Evolutionary conservation across 2,329 filamentous ascomycete species (phyloP), one percentile per base, ranked within the genome.

Genomic region (Aspergillus quadricinctus): DNA sequence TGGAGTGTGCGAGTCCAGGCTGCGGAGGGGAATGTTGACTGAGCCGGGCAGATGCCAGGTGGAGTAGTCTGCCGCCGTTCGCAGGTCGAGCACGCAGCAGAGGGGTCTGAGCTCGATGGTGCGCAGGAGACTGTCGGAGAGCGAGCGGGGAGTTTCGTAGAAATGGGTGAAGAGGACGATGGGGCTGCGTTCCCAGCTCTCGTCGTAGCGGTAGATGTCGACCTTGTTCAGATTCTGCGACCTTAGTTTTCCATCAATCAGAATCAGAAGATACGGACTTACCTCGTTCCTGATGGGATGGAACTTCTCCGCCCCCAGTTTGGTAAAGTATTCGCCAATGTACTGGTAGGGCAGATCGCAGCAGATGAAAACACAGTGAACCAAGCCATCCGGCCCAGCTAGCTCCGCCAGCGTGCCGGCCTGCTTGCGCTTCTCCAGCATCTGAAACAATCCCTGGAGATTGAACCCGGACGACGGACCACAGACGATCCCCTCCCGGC

Each of bases 291-390:
- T 68, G 35, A 84, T 82, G 0, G 76, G 67, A 2, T 76, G 78
- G 63, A 85, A 85, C 49, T 79, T 68, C 1, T 72, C 70, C 1
- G 73, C 61, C 1, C 74, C 77, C 10, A 86, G 71, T 61, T 83
- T 84, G 27, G 80, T 75, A 61, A 85, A 86, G 63, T 86, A 86
- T 60, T 82, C 81, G 25, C 78, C 73, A 48, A 86, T 78, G 57
- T 86, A 86, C 64, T 86, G 83, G 60, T 87, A 86, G 0, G 84
- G 84, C 27, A 87, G 60, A 55, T 87, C 84, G 56, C 83, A 86
- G 69, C 83, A 87, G 3, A 86, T 67, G 66, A 87, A 87, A 0
- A 83, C 82, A 48, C 80, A 83, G 57, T 80, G 75, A 1, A 81
- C 72, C 50, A 76, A 70, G 1, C 80, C 80, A 31, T 78, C 74